Percentiles rank a stretch among this genome's conserved stretches.
phyloP scores from a whole-genome alignment of 2,329 filamentous ascomycete species.

The Aspergillus versicolor region DNA sequence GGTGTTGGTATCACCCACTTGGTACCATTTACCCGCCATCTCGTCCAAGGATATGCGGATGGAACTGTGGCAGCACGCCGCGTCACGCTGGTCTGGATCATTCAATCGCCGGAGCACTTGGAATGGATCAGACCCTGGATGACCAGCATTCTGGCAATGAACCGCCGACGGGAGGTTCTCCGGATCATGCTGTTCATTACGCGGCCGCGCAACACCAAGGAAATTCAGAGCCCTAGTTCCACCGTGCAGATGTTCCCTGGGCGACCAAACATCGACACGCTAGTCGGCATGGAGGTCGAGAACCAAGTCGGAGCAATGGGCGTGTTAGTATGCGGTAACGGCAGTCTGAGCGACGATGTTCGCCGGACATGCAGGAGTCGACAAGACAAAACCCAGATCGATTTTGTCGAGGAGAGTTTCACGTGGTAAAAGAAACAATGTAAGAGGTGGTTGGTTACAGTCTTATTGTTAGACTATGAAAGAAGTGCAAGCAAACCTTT shows the following conservation, averaged over 20 bases:
- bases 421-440: slow-evolving; percentile 37
- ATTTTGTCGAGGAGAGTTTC: slow-evolving; percentile 78
- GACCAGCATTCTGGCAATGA: slow-evolving; percentile 74
- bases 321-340: slow-evolving; percentile 77
- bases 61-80: slow-evolving; percentile 77
- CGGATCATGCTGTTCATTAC: slow-evolving; percentile 90
- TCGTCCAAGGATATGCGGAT: slow-evolving; percentile 67
- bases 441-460: neutral
- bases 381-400: slow-evolving; percentile 61
- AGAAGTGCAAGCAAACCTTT: neutral
- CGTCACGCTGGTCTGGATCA: slow-evolving; percentile 85
- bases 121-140: slow-evolving; percentile 93
- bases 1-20: slow-evolving; percentile 96
- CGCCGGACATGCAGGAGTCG: slow-evolving; percentile 66
- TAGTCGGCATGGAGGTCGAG: slow-evolving; percentile 79
- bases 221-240: slow-evolving; percentile 71
- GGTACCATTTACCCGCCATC: slow-evolving; percentile 78
- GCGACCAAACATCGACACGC: slow-evolving; percentile 74
- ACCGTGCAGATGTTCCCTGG: slow-evolving; percentile 93
- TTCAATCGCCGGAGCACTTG: slow-evolving; percentile 82
- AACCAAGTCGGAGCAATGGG: slow-evolving; percentile 85
- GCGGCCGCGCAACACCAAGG: slow-evolving; percentile 76
- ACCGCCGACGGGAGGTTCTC: slow-evolving; percentile 76
- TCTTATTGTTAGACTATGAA: neutral
- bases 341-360: slow-evolving; percentile 73